Conservation (phyloP, 208 protist genomes). For the Borovskyia barvae region DNA sequence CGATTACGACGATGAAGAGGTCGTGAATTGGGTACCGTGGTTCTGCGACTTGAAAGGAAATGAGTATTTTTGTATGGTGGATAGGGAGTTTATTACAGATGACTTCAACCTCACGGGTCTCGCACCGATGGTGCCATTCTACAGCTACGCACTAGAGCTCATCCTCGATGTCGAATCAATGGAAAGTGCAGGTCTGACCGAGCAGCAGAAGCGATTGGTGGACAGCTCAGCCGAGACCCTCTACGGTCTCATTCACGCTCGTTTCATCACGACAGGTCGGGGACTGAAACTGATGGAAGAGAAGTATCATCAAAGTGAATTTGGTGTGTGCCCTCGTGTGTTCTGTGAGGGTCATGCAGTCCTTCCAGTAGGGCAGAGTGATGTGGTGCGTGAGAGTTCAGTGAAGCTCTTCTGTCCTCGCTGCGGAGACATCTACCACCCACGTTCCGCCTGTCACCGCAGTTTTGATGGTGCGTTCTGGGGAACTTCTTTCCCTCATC, state of each 20-base stretch:
- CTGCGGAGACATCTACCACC: conserved; percentile 97
- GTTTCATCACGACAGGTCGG: conserved; percentile 97
- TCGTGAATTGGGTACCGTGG: conserved; percentile 95
- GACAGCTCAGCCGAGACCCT: conserved; percentile 96
- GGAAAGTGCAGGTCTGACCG: conserved; percentile 88
- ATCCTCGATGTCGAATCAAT: conserved; percentile 96
- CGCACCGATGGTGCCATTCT: conserved; percentile 94
- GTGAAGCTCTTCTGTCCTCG: conserved; percentile 98
- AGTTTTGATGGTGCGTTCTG: conserved; percentile 97
- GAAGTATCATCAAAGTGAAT: conserved; percentile 95
- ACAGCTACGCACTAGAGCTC: conserved; percentile 97
- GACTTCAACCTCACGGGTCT: conserved; percentile 99
- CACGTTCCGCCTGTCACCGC: conserved; percentile 91
- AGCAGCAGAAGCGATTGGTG: conserved; percentile 95
- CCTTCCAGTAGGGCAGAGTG: conserved; percentile 95
- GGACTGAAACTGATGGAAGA: conserved; percentile 97
- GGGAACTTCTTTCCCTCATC: conserved; percentile 97
- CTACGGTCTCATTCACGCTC: conserved; percentile 98
- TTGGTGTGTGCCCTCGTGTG: conserved; percentile 96
- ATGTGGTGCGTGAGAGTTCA: conserved; percentile 90
- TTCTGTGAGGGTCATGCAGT: conserved; percentile 95
- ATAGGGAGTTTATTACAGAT: conserved; percentile 97
- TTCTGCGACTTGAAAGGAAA: conserved; percentile 98
- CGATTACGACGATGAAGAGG: conserved; percentile 90
- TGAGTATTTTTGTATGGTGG: conserved; percentile 98